Percentiles rank a stretch among this genome's conserved stretches.
These are phyloP conservation scores for Zychaea mexicana DNA, from an alignment of 371 early-diverging fungal genomes.

Conservation along the genomic window DNA sequence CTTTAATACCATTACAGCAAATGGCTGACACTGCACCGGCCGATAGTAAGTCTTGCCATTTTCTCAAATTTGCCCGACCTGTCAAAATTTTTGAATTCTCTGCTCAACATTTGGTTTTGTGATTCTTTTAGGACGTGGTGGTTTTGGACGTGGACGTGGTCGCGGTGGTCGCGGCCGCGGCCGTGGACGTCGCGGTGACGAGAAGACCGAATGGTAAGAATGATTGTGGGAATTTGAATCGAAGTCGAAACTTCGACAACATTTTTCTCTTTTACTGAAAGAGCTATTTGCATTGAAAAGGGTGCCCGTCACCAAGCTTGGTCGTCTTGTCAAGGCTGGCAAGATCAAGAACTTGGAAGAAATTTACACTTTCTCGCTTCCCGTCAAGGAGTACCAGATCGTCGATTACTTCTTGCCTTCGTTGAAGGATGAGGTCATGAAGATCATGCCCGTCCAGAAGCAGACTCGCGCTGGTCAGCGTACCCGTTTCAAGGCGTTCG, in stretches of 20 bases:
- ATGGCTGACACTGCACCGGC: conserved; percentile 83
- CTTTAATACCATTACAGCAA: conserved; percentile 41
- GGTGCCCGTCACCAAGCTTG: conserved; percentile 97
- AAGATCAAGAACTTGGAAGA: conserved; percentile 94
- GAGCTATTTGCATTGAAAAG: too few species aligned
- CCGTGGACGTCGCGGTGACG: conserved; percentile 85
- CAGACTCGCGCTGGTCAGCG: conserved; percentile 99
- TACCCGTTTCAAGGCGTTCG: conserved; percentile 99
- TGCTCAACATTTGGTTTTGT: neutral
- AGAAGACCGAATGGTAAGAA: conserved; percentile 80
- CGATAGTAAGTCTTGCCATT: conserved; percentile 60
- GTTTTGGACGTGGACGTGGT: conserved; percentile 87
- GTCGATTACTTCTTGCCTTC: conserved; percentile 96
- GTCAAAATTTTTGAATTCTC: too few species aligned
- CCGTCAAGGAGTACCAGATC: conserved; percentile 99
- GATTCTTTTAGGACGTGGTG: conserved; percentile 63
- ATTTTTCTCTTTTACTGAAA: too few species aligned
- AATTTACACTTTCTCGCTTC: conserved; percentile 97
- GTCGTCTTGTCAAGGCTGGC: conserved; percentile 95
- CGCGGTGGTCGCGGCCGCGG: conserved; percentile 81
- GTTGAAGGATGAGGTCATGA: conserved; percentile 99
- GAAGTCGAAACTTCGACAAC: neutral
- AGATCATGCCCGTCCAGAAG: conserved; percentile 99
- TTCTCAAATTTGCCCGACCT: neutral
- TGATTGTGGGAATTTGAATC: neutral